phyloP scores from a whole-genome alignment of 805 yeast species.

The Wickerhamomyces alni region DNA sequence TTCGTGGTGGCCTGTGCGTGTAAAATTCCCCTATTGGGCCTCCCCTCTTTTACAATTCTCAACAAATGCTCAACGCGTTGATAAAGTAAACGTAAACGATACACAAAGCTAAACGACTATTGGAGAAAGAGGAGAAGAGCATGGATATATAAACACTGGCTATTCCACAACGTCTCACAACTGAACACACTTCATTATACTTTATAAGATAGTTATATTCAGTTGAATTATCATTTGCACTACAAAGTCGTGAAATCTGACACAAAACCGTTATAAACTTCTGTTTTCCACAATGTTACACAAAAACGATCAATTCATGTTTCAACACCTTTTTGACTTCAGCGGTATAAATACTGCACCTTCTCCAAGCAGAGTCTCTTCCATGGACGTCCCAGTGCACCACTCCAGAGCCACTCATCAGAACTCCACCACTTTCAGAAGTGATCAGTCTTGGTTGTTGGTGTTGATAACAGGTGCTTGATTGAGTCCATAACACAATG shows the following conservation, averaged over 20 bases:
- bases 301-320: slow-evolving; percentile 13
- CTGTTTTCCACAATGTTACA: slow-evolving; percentile 10
- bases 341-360: slow-evolving; percentile 15
- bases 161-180: too few relatives aligned
- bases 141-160: too few relatives aligned
- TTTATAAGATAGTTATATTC: too few relatives aligned
- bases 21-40: background rate
- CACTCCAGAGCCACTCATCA: slow-evolving; percentile 1
- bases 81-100: too few relatives aligned
- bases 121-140: too few relatives aligned
- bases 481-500: background rate
- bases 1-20: too few relatives aligned
- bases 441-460: slow-evolving; percentile 23
- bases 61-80: too few relatives aligned
- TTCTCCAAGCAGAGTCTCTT: background rate
- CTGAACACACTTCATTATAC: too few relatives aligned
- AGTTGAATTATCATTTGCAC: too few relatives aligned
- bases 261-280: too few relatives aligned
- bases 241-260: too few relatives aligned
- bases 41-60: background rate
- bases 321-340: slow-evolving; percentile 8
- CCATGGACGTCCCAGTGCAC: background rate
- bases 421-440: slow-evolving; percentile 2
- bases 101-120: too few relatives aligned
- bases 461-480: slow-evolving; percentile 18